phyloP scores from a whole-genome alignment of 768 basidiomycete genomes.

The Floccularia luteovirens region DNA sequence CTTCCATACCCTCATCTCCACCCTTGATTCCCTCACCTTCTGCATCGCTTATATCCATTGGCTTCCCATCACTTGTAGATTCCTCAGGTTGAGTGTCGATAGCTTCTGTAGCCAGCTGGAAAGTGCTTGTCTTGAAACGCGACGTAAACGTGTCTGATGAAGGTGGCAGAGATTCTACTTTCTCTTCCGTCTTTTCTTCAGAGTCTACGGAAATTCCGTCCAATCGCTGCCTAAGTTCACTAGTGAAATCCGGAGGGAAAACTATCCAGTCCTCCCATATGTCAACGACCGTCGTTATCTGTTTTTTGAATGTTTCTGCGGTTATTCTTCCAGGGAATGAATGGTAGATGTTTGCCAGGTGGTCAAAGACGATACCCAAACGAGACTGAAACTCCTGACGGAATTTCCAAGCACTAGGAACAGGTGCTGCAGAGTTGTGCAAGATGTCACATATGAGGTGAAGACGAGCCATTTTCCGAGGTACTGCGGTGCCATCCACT shows the following conservation, averaged over 20 bases:
- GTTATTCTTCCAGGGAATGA: conserved; percentile 96
- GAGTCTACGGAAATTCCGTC: conserved; percentile 44
- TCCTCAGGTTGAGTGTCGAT: conserved; percentile 15
- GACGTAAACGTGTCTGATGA: conserved; percentile 33
- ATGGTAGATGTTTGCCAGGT: conserved; percentile 88
- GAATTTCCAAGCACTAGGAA: conserved; percentile 97
- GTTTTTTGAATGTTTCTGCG: conserved; percentile 92
- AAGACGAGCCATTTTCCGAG: conserved; percentile 91
- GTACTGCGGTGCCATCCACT: conserved; percentile 92
- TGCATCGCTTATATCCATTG: conserved; percentile 26
- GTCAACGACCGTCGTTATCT: conserved; percentile 83
- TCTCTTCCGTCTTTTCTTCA: conserved; percentile 20
- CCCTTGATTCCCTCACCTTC: conserved; percentile 18
- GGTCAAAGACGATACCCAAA: conserved; percentile 92
- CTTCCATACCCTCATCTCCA: conserved; percentile 31
- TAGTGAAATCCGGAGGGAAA: conserved; percentile 82
- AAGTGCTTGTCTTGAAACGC: conserved; percentile 72
- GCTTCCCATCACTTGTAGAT: conserved; percentile 26
- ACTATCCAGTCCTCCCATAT: conserved; percentile 99
- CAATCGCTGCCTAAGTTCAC: conserved; percentile 63
- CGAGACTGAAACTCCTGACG: conserved; percentile 89
- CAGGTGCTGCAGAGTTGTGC: conserved; percentile 90
- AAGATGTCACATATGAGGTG: conserved; percentile 97
- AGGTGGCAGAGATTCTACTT: conserved; percentile 14
- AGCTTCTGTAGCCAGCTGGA: conserved; percentile 57